Base-by-base conservation (phyloP, 768 basidiomycete genomes). In the Naematelia aurantialba region DNA sequence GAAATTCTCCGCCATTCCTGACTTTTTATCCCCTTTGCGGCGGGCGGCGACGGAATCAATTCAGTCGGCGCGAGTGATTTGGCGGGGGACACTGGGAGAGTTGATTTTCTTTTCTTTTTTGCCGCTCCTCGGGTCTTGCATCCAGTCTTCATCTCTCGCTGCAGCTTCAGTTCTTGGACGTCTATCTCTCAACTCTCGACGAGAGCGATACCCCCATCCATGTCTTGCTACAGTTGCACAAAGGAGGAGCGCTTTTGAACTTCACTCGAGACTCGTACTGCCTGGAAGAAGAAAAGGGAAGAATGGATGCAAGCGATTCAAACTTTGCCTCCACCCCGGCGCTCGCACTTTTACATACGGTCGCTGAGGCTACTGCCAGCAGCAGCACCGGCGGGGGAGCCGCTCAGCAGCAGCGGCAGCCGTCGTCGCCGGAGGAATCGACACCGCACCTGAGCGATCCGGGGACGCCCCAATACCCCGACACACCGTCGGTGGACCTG, bases 361-460 rank as follows among this genome's bases (percentile, higher is more conserved):
- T n/a, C n/a, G n/a, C n/a, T n/a, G n/a, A n/a, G n/a, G n/a, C n/a
- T n/a, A n/a, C n/a, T n/a, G n/a, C n/a, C n/a, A n/a, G n/a, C n/a
- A n/a, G n/a, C n/a, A n/a, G n/a, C n/a, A n/a, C n/a, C n/a, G n/a
- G n/a, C n/a, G n/a, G n/a, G n/a, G n/a, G n/a, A n/a, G n/a, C n/a
- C n/a, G n/a, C n/a, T n/a, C n/a, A n/a, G n/a, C n/a, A n/a, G n/a
- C n/a, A n/a, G 8, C 34, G 17, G 17, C 34, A 39, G 17, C 34
- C 34, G 17, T 39, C 34, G 8, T 39, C 34, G 17, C 34, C 34
- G 8, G 34, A 8, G 8, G 34, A 39, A 39, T 52, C 56, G 8
- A 58, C 56, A 5, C 56, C 56, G 4, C 48, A 50, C 21, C 25
- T 58, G 29, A 50, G 47, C 10, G 48, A 46, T 45, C 56, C 56